Percentiles rank a stretch among this genome's conserved stretches.
phyloP scores from a whole-genome alignment of 2,329 filamentous ascomycete genomes.

The Cladophialophora exuberans region DNA sequence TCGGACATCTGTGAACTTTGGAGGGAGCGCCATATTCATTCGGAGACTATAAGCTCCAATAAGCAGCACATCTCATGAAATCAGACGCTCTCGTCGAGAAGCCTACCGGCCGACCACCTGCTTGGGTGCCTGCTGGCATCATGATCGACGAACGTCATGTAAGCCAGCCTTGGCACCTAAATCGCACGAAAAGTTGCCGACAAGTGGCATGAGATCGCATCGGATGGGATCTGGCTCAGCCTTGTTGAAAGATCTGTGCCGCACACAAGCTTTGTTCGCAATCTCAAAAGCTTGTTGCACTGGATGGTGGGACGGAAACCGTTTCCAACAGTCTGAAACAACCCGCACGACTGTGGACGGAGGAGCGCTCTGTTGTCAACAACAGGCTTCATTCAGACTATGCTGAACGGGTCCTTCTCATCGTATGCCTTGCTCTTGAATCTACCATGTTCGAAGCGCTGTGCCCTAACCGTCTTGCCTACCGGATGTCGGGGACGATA shows the following conservation, averaged over 20 bases:
- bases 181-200: neutral
- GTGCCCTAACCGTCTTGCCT: neutral
- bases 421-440: too few relatives aligned
- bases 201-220: neutral
- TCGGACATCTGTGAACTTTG: too few relatives aligned
- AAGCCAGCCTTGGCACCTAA: neutral
- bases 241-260: neutral
- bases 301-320: too few relatives aligned
- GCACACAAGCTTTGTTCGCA: neutral
- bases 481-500: conserved; percentile 1
- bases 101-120: neutral
- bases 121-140: neutral
- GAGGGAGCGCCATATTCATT: too few relatives aligned
- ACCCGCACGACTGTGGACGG: too few relatives aligned
- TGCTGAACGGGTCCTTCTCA: too few relatives aligned
- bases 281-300: neutral
- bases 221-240: neutral
- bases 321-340: too few relatives aligned
- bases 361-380: too few relatives aligned
- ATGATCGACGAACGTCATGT: conserved; percentile 4
- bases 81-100: too few relatives aligned
- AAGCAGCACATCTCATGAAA: too few relatives aligned
- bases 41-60: too few relatives aligned
- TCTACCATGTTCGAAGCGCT: neutral
- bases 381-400: too few relatives aligned